phyloP scores from a whole-genome alignment of 2,329 filamentous ascomycete species.

The Chaetomiaceae sp. region DNA sequence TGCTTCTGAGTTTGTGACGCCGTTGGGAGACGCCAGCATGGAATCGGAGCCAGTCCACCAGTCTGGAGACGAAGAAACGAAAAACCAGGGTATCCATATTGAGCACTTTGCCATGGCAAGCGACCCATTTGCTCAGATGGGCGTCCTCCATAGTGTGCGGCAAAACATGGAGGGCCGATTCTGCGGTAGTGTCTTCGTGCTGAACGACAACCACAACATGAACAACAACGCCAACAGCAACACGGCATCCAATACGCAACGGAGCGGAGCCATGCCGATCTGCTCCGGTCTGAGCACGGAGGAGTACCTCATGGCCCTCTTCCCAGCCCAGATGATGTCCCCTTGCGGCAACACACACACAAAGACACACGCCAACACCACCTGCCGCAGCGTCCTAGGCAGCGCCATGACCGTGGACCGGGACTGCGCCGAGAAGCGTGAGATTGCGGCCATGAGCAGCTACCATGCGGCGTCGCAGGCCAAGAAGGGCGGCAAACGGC shows the following conservation, averaged over 20 bases:
- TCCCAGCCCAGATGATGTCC: conserved; percentile 30
- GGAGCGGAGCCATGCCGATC: not conserved
- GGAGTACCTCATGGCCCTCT: conserved; percentile 36
- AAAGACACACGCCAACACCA: too few species aligned
- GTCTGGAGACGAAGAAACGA: conserved; percentile 17
- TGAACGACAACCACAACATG: conserved; percentile 23
- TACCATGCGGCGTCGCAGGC: conserved; percentile 25
- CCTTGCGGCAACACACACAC: too few species aligned
- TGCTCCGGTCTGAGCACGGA: conserved; percentile 27
- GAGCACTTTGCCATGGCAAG: conserved; percentile 35
- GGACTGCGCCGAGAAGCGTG: conserved; percentile 39
- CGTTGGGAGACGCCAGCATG: conserved; percentile 27
- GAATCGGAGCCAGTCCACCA: conserved; percentile 19
- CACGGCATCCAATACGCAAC: not conserved
- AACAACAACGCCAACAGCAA: not conserved
- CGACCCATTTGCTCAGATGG: conserved; percentile 38
- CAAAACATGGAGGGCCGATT: conserved; percentile 35
- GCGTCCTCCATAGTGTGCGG: conserved; percentile 34
- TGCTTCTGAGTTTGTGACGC: conserved; percentile 35
- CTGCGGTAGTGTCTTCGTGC: conserved; percentile 37
- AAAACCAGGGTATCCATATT: conserved; percentile 29
- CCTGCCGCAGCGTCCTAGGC: conserved; percentile 29
- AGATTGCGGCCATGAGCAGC: conserved; percentile 36
- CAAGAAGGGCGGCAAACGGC: conserved; percentile 29
- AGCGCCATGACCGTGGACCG: conserved; percentile 35